Conservation (phyloP, 2,329 filamentous ascomycete species). For the Arthrobotrys pseudoclavata region DNA sequence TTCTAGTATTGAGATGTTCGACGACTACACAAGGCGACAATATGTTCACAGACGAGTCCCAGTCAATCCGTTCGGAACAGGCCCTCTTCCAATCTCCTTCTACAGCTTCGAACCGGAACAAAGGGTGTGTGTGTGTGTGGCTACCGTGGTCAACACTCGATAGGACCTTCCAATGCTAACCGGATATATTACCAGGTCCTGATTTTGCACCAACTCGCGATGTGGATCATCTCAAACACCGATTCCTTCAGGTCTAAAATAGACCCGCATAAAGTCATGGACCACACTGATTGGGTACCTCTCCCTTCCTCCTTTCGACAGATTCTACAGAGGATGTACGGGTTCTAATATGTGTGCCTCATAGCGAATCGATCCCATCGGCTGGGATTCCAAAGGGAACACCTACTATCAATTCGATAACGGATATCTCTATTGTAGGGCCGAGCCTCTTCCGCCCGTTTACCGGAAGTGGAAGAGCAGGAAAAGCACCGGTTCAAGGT, state of each 20-base stretch:
- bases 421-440: conserved; percentile 88
- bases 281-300: conserved; percentile 86
- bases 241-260: conserved; percentile 89
- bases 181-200: conserved; percentile 70
- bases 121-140: conserved; percentile 31
- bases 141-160: neutral
- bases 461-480: conserved; percentile 73
- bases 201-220: conserved; percentile 87
- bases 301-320: neutral
- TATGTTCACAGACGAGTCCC: conserved; percentile 84
- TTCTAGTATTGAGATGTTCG: conserved; percentile 83
- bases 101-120: conserved; percentile 64
- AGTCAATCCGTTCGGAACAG: conserved; percentile 86
- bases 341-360: conserved; percentile 21
- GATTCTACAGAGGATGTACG: too few species aligned
- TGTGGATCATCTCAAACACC: conserved; percentile 88
- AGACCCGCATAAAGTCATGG: conserved; percentile 80
- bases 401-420: conserved; percentile 93
- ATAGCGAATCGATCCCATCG: conserved; percentile 82
- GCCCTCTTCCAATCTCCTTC: conserved; percentile 80
- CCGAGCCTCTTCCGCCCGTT: conserved; percentile 76
- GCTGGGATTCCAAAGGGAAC: conserved; percentile 89
- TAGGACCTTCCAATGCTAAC: neutral
- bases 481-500: conserved; percentile 73
- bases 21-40: conserved; percentile 91